These are phyloP conservation scores for Phytophthora tubulina DNA, from an alignment of 352 stramenopile species.

Conservation along the genomic window DNA sequence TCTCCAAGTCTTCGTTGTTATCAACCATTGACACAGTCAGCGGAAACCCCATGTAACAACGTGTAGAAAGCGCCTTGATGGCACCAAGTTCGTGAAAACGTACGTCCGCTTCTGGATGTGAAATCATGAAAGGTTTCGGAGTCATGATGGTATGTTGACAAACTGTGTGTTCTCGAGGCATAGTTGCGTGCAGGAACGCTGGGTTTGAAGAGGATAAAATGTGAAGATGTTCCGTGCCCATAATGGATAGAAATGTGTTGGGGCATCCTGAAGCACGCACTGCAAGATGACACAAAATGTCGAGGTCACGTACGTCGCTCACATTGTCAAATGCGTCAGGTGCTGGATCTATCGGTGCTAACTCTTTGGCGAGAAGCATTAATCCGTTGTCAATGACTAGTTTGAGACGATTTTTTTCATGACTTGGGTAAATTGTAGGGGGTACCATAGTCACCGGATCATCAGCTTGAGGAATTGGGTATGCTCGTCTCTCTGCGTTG, in stretches of 20 bases:
- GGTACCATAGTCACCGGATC: constrained; percentile 21
- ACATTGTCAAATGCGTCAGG: constrained; percentile 14
- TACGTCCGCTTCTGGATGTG: constrained; percentile 42
- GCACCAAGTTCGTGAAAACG: constrained; percentile 33
- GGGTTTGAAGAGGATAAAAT: constrained; percentile 33
- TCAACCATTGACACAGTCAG: constrained; percentile 23
- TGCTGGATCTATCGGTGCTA: constrained; percentile 24
- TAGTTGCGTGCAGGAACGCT: constrained; percentile 18
- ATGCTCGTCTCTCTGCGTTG: constrained; percentile 43
- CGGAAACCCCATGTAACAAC: constrained; percentile 26
- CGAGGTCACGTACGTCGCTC: constrained; percentile 19
- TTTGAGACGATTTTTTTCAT: constrained; percentile 51
- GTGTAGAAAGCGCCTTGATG: constrained; percentile 12
- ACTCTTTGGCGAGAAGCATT: constrained; percentile 18
- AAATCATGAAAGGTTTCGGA: constrained; percentile 33
- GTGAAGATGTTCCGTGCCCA: constrained; percentile 28
- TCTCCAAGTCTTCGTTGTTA: background rate
- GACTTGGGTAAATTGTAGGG: constrained; percentile 37
- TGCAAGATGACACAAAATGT: constrained; percentile 37
- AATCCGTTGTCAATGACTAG: constrained; percentile 20
- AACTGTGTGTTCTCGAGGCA: constrained; percentile 34
- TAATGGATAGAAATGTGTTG: constrained; percentile 37
- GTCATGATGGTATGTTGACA: constrained; percentile 43
- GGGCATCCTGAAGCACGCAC: constrained; percentile 26
- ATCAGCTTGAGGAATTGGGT: constrained; percentile 40